Conservation (phyloP, 2,329 filamentous ascomycete genomes). For the Neonectria coccinea region DNA sequence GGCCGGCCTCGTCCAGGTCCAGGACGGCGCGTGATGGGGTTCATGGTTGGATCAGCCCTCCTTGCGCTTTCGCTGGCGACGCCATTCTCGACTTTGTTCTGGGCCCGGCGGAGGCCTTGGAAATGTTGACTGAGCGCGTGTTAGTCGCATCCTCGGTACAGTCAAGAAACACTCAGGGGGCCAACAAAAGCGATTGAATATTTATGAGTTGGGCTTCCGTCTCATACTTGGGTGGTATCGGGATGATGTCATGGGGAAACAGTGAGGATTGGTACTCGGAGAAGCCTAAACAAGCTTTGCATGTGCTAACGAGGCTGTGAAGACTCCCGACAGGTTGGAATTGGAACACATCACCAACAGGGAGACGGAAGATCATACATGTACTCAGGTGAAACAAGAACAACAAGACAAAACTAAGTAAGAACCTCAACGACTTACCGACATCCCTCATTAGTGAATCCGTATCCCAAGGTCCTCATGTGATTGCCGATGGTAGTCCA, state of each 20-base stretch:
- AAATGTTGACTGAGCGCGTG: conserved; percentile 65
- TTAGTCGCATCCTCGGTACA: conserved; percentile 29
- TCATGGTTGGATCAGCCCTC: conserved; percentile 63
- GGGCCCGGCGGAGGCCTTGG: conserved; percentile 67
- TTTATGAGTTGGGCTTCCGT: not conserved
- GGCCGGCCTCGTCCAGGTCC: conserved; percentile 68
- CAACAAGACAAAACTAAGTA: conserved; percentile 19
- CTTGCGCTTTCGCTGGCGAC: conserved; percentile 50
- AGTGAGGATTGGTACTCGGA: not conserved
- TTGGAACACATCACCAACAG: not conserved
- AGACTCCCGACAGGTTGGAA: not conserved
- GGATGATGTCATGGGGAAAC: not conserved
- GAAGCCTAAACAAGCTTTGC: not conserved
- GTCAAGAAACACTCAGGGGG: not conserved
- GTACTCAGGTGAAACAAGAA: conserved; percentile 2
- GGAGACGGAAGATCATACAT: not conserved
- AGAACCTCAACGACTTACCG: conserved; percentile 60
- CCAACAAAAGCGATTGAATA: not conserved
- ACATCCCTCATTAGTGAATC: conserved; percentile 74
- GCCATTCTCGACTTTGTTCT: conserved; percentile 64
- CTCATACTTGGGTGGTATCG: not conserved
- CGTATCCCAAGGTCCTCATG: conserved; percentile 69
- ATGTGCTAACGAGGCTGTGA: not conserved
- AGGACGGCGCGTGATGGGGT: conserved; percentile 71
- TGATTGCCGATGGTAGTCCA: conserved; percentile 72